phyloP scores from a whole-genome alignment of 805 yeast species.

The Lachancea nothofagi region DNA sequence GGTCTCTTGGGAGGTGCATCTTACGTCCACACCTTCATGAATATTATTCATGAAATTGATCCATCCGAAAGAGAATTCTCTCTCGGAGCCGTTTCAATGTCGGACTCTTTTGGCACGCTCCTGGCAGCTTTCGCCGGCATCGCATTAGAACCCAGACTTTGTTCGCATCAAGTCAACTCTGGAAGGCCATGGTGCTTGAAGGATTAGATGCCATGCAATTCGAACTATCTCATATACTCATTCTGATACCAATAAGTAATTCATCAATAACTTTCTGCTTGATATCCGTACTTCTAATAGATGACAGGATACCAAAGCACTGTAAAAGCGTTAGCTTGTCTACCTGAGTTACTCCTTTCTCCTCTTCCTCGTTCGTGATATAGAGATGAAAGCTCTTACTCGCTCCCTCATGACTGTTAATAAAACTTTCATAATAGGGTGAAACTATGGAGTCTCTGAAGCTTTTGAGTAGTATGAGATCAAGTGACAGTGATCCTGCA shows the following conservation, averaged over 20 bases:
- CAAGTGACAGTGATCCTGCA: constrained; percentile 27
- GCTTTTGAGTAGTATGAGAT: constrained; percentile 38
- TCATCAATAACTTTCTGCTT: constrained; percentile 57
- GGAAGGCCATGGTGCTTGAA: constrained; percentile 78
- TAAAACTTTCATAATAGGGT: constrained; percentile 45
- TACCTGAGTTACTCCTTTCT: constrained; percentile 39
- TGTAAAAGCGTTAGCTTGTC: constrained; percentile 45
- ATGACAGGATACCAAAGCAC: constrained; percentile 54
- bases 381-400: constrained; percentile 30
- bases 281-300: constrained; percentile 48
- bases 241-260: constrained; percentile 35
- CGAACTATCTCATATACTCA: constrained; percentile 25
- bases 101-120: constrained; percentile 81
- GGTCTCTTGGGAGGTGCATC: constrained; percentile 88
- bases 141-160: constrained; percentile 67
- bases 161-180: constrained; percentile 59
- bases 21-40: constrained; percentile 82
- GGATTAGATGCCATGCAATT: constrained; percentile 20
- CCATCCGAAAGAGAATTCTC: constrained; percentile 63
- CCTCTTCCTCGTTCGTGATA: constrained; percentile 33
- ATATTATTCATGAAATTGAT: constrained; percentile 56
- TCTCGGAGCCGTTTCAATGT: constrained; percentile 75
- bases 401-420: constrained; percentile 31
- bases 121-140: constrained; percentile 72
- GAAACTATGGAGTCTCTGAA: constrained; percentile 50